Percentiles rank a stretch among this genome's conserved stretches.
These are phyloP conservation scores for Mortierella claussenii DNA, from an alignment of 192 early-diverging fungal genomes.

Conservation along the genomic window DNA sequence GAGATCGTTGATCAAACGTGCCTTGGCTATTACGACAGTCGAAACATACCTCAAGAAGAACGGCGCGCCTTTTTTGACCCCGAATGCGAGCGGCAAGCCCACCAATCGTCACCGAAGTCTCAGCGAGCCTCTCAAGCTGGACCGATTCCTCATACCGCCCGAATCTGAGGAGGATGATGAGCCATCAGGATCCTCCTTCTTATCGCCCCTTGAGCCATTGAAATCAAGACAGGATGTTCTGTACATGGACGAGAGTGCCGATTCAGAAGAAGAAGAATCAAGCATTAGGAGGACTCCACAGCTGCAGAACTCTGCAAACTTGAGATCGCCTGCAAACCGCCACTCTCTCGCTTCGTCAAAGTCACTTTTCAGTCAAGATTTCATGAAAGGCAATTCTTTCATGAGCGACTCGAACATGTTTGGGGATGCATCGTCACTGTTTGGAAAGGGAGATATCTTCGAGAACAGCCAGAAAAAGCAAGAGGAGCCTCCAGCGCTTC, in stretches of 20 bases:
- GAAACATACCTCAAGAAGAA: slow-evolving; percentile 64
- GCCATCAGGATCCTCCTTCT: no score
- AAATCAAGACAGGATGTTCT: neutral
- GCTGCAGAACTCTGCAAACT: neutral
- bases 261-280: slow-evolving; percentile 8
- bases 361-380: slow-evolving; percentile 34
- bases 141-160: slow-evolving; percentile 19
- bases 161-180: slow-evolving; percentile 32
- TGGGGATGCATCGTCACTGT: slow-evolving; percentile 27
- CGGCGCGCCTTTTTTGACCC: slow-evolving; percentile 4
- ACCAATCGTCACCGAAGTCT: slow-evolving; percentile 25
- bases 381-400: slow-evolving; percentile 26
- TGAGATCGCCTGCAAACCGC: slow-evolving; percentile 2
- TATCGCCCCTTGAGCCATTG: slow-evolving; percentile 12
- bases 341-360: slow-evolving; percentile 9
- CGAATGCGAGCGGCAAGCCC: neutral
- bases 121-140: slow-evolving; percentile 37
- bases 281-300: neutral
- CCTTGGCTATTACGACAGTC: slow-evolving; percentile 60
- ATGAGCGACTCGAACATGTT: slow-evolving; percentile 24
- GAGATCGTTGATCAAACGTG: slow-evolving; percentile 58
- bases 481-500: neutral
- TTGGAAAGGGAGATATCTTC: slow-evolving; percentile 16
- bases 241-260: neutral
- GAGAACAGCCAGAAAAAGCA: slow-evolving; percentile 13